These are phyloP conservation scores for Globisporangium cylindrosporum DNA, from an alignment of 352 stramenopile genomes.

Conservation along the genomic window DNA sequence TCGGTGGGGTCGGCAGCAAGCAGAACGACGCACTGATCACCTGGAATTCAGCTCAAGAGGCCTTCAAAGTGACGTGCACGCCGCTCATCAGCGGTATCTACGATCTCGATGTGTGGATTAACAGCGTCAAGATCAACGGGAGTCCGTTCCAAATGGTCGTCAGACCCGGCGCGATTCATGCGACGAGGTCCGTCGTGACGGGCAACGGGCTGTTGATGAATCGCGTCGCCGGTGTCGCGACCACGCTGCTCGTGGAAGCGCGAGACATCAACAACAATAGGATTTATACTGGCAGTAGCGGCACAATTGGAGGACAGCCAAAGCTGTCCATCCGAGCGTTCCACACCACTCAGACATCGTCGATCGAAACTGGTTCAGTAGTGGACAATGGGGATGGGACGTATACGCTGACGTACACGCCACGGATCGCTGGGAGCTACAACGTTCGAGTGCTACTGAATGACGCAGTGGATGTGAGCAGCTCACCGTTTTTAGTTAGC, in stretches of 20 bases:
- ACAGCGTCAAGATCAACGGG: constrained; percentile 30
- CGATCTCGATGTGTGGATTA: constrained; percentile 43
- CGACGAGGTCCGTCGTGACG: constrained; percentile 39
- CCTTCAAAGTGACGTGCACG: constrained; percentile 26
- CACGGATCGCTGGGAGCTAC: constrained; percentile 41
- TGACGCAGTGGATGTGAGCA: constrained; percentile 36
- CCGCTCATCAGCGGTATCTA: constrained; percentile 57
- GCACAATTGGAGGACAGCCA: not conserved
- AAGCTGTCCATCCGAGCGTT: constrained; percentile 38
- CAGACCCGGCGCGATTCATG: constrained; percentile 35
- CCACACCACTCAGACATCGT: constrained; percentile 22
- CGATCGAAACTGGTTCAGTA: constrained; percentile 30
- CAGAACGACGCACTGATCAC: constrained; percentile 30
- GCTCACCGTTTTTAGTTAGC: constrained; percentile 58
- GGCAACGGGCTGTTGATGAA: constrained; percentile 41
- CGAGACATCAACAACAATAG: constrained; percentile 59
- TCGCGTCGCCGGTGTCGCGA: constrained; percentile 42
- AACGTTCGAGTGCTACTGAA: constrained; percentile 43
- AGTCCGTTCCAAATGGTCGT: constrained; percentile 47
- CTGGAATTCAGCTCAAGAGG: constrained; percentile 21
- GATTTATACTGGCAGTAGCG: constrained; percentile 34
- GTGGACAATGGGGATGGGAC: constrained; percentile 52
- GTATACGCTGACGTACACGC: constrained; percentile 46
- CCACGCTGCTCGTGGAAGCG: constrained; percentile 39
- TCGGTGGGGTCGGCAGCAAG: constrained; percentile 44